phyloP scores from a whole-genome alignment of 805 yeast species.

The Saturnispora hagleri region DNA sequence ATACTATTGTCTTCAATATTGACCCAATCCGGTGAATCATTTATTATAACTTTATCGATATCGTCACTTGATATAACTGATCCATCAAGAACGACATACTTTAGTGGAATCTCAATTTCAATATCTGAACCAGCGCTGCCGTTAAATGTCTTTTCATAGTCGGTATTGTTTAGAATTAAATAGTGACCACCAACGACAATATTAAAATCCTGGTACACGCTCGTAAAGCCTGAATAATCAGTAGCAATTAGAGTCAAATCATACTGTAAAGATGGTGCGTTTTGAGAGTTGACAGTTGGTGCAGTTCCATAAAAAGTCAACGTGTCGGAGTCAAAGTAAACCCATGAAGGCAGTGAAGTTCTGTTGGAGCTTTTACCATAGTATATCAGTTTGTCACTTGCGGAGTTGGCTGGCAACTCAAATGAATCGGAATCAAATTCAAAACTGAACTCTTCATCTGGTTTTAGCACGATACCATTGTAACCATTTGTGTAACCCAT shows the following conservation, averaged over 20 bases:
- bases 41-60: slow-evolving; percentile 42
- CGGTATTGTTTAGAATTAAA: slow-evolving; percentile 56
- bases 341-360: slow-evolving; percentile 89
- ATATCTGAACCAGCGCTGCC: slow-evolving; percentile 57
- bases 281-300: slow-evolving; percentile 73
- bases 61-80: slow-evolving; percentile 36
- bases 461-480: slow-evolving; percentile 62
- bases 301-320: slow-evolving; percentile 79
- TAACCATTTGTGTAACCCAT: slow-evolving; percentile 73
- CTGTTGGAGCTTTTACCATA: slow-evolving; percentile 77
- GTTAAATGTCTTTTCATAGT: slow-evolving; percentile 34
- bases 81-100: slow-evolving; percentile 60
- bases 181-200: slow-evolving; percentile 84
- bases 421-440: slow-evolving; percentile 58
- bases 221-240: slow-evolving; percentile 66
- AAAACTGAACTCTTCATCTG: slow-evolving; percentile 59
- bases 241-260: slow-evolving; percentile 69
- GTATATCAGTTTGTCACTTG: slow-evolving; percentile 48
- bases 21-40: slow-evolving; percentile 55
- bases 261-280: slow-evolving; percentile 78
- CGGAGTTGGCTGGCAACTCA: slow-evolving; percentile 33
- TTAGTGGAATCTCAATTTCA: slow-evolving; percentile 49
- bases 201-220: slow-evolving; percentile 59
- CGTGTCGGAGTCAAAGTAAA: slow-evolving; percentile 51
- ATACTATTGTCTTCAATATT: slow-evolving; percentile 29